Base-by-base conservation (phyloP, 148 eudicot genomes). In the Rhododendron henanense region DNA sequence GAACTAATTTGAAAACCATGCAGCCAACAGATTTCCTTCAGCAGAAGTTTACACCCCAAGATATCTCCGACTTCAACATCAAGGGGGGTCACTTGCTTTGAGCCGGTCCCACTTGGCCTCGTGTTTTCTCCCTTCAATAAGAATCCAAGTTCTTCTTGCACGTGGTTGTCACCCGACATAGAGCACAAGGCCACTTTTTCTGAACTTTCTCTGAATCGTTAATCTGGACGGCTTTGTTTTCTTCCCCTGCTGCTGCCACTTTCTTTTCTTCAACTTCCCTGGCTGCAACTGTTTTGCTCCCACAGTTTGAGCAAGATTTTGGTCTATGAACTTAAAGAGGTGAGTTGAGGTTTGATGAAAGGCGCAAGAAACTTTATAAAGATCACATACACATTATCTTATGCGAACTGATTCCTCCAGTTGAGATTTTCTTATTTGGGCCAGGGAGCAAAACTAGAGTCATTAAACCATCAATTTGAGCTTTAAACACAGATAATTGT, bases 51-150 rank as follows among this genome's bases (percentile, higher is more conserved):
- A 65, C 3, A 65, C 71, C 10, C 71, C 71, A 55, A 55, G 61
- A 55, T 18, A 55, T 55, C 61, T 1, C 16, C 6, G 6, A 55
- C 61, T 18, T 55, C 61, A 16, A 16, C 0, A 55, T 55, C 61
- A 18, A 55, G 6, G 61, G 7, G 21, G 61, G 61, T 16, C 61
- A 50, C 85, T 81, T 5, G 80, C 63, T 48, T 83, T 77, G 31
- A 87, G 21, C 48, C 10, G 53, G 13, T 80, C 67, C 0, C 74
- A 87, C 25, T 65, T 76, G 57, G 79, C 41, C 78, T 19, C 9
- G 83, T 88, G 89, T 78, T 47, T 88, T 10, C 13, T 82, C 84
- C 89, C 89, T 25, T 37, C 47, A 76, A 85, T 82, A 85, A 44
- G 78, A 63, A n/a, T 78, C 78, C 78, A 84, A 69, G 5, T 33